Base-by-base conservation (phyloP, 176 grass and related monocot genomes). In the Hyparrhenia diplandra region DNA sequence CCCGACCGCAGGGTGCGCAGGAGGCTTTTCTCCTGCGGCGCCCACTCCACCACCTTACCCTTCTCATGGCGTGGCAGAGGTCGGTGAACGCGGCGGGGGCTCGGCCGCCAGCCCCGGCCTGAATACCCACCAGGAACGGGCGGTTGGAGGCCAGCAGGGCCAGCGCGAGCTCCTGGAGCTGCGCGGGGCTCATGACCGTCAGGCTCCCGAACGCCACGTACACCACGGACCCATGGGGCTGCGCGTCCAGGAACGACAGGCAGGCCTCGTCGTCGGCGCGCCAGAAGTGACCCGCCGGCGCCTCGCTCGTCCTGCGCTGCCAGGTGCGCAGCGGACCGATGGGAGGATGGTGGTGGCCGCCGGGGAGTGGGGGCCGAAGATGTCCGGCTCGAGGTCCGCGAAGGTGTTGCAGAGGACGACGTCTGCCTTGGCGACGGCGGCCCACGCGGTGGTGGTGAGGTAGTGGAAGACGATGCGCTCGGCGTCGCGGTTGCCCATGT, bases 191-290 rank as follows among this genome's bases (percentile, higher is more conserved):
- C 58, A 91, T 85, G 65, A 83, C 25, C 3, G 85, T 75, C 11
- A 90, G 31, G 29, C 88, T 94, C 0, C 92, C 88, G 7, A 94
- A 94, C 1, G 92, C 86, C 5, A 91, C 73, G 10, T 90, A 94
- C 27, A 84, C 32, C 1, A 88, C 92, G 1, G 82, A 90, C 16
- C 81, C 72, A 0, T 2, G 13, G 5, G 74, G 45, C 14, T 97
- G 91, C n/a, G 69, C 75, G 1, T 97, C 84, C 0, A 97, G 88
- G 74, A 89, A 93, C 20, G 74, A 46, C 62, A 84, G 30, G 70
- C 91, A 91, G 0, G 35, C 3, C 1, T 7, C n/a, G 13, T 91
- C 70, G 8, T 91, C 78, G 0, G 62, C 13, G 34, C 34, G 74
- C 84, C 86, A 93, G 23, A 93, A 93, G 21, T 89, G 77, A 2